These are phyloP conservation scores for Tricholoma matsutake DNA, from an alignment of 768 basidiomycete genomes.

Conservation along the genomic window DNA sequence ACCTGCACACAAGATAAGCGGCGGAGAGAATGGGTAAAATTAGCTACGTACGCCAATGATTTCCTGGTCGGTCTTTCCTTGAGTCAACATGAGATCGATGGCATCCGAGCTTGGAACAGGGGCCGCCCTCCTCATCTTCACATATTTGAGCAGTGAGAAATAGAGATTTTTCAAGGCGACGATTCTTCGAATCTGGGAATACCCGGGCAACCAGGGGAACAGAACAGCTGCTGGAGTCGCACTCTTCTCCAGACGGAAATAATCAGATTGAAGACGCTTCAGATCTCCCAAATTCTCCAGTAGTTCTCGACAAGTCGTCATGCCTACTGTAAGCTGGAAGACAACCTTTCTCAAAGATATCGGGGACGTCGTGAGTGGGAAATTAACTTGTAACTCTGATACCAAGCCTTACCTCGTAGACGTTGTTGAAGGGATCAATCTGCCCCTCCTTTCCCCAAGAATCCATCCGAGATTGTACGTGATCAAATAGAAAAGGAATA, in stretches of 20 bases:
- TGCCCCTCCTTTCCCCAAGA: conserved; percentile 22
- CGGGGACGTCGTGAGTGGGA: neutral
- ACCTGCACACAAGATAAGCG: conserved; percentile 17
- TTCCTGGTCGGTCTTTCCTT: conserved; percentile 24
- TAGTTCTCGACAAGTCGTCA: conserved; percentile 28
- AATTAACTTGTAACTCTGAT: neutral
- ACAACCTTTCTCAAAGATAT: conserved; percentile 15
- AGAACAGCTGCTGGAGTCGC: conserved; percentile 30
- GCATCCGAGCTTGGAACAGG: conserved; percentile 25
- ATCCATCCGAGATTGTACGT: conserved; percentile 19
- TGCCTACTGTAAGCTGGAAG: conserved; percentile 29
- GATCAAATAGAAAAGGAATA: conserved; percentile 21
- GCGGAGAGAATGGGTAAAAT: neutral
- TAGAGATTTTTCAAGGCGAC: conserved; percentile 30
- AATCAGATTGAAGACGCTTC: conserved; percentile 17
- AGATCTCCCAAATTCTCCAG: conserved; percentile 17
- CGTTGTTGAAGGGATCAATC: conserved; percentile 24
- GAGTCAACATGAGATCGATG: conserved; percentile 31
- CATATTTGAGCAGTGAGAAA: conserved; percentile 21
- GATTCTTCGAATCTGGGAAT: conserved; percentile 26
- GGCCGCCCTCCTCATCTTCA: conserved; percentile 26
- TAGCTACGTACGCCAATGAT: conserved; percentile 15
- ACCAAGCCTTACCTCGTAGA: conserved; percentile 18
- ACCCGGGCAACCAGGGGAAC: conserved; percentile 34
- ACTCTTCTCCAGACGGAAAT: conserved; percentile 27